These are phyloP conservation scores for Circinella minor DNA, from an alignment of 371 early-diverging fungal genomes.

Conservation along the genomic window DNA sequence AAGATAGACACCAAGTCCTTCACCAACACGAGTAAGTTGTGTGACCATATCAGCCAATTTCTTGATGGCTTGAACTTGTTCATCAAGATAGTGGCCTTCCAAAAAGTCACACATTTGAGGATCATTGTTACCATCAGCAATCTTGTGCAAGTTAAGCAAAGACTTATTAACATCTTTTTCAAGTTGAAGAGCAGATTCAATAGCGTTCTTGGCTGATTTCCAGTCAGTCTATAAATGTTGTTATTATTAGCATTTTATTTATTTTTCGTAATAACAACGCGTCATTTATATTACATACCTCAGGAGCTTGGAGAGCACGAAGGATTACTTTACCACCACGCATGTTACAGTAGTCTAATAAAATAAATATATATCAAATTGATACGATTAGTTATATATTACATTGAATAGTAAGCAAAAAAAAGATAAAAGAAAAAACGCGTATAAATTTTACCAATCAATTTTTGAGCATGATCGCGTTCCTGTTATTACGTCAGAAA, in stretches of 20 bases:
- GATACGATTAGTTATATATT: too few species aligned
- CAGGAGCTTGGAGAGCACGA: slow-evolving; percentile 56
- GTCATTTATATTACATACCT: slow-evolving; percentile 27
- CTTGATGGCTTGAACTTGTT: slow-evolving; percentile 75
- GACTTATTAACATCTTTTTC: slow-evolving; percentile 77
- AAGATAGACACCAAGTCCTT: slow-evolving; percentile 58
- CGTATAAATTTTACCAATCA: slow-evolving; percentile 30
- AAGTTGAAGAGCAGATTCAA: slow-evolving; percentile 70
- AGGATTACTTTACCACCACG: slow-evolving; percentile 62
- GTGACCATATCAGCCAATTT: slow-evolving; percentile 68
- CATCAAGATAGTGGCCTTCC: slow-evolving; percentile 63
- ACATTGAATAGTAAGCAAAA: too few species aligned
- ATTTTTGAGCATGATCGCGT: slow-evolving; percentile 61
- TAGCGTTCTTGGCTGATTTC: slow-evolving; percentile 68
- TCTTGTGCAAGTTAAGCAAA: slow-evolving; percentile 67
- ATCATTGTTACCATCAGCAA: slow-evolving; percentile 64
- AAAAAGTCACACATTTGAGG: slow-evolving; percentile 75
- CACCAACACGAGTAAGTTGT: slow-evolving; percentile 67
- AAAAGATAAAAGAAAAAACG: too few species aligned
- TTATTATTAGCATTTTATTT: not conserved
- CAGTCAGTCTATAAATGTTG: slow-evolving; percentile 49
- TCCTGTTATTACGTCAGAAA: slow-evolving; percentile 34
- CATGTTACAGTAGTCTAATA: slow-evolving; percentile 50
- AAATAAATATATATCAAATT: too few species aligned
- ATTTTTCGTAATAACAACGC: too few species aligned